These are phyloP conservation scores for Plantago coronopus DNA, from an alignment of 305 asterid species.

Conservation along the genomic window DNA sequence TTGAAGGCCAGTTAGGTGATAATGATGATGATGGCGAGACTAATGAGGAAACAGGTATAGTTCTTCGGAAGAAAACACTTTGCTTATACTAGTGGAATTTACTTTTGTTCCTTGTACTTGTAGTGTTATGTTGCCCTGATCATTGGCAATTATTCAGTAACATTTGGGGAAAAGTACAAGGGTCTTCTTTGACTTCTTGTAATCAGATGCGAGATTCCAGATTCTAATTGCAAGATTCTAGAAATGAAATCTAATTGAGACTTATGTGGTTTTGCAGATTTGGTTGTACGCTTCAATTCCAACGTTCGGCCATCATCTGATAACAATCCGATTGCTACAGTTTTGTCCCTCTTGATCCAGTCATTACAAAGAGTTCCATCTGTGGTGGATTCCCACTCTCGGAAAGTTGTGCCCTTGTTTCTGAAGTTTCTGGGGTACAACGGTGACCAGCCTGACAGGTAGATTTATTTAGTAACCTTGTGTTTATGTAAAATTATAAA, in stretches of 20 bases:
- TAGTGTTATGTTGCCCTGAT: conserved; percentile 9
- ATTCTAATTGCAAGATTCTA: conserved; percentile 18
- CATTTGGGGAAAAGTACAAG: background rate
- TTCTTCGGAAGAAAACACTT: conserved; percentile 2
- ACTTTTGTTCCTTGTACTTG: conserved; percentile 7
- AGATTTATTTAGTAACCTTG: conserved; percentile 19
- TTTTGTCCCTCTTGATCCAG: conserved; percentile 66
- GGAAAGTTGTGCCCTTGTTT: conserved; percentile 70
- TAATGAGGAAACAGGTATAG: conserved; percentile 47
- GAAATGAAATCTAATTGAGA: conserved; percentile 13
- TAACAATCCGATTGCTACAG: conserved; percentile 45
- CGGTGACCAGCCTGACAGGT: conserved; percentile 55
- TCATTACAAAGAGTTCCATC: conserved; percentile 69
- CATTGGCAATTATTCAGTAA: conserved; percentile 4
- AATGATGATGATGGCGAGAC: conserved; percentile 26
- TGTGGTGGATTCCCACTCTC: conserved; percentile 65
- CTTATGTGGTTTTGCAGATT: conserved; percentile 48
- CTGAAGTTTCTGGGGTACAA: conserved; percentile 74
- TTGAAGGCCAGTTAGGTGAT: conserved; percentile 32
- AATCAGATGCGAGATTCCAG: conserved; percentile 3
- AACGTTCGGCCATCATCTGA: conserved; percentile 42
- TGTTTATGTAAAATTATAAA: conserved; percentile 14
- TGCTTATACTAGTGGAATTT: conserved; percentile 6
- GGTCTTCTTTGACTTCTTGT: background rate
- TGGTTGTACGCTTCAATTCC: conserved; percentile 56